Evolutionary conservation across 352 stramenopile species (phyloP), one percentile per base, ranked within the genome.

Genomic region (Phytophthora vignae): DNA sequence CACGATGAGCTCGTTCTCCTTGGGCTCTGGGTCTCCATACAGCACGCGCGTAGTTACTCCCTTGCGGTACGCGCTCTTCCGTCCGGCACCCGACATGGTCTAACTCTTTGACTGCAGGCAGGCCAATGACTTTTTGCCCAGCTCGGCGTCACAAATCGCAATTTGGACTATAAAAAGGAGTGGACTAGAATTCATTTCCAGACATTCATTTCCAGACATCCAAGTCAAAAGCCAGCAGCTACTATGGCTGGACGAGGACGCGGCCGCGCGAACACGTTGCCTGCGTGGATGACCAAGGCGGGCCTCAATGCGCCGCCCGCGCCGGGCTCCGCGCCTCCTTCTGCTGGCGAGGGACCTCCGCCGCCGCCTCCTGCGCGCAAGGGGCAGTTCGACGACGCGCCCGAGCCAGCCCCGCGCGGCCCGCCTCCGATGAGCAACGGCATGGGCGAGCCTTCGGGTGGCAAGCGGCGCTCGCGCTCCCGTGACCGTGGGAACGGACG

Each of bases 61-160:
- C 80, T 98, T 98, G 66, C 94, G 92, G 71, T 98, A 98, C 49
- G 83, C 84, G 60, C 88, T 97, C 78, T 95, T 96, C 53, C 94
- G 79, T 48, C 93, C 93, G 49, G 83, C 87, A n/a, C 94, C 93
- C 64, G 93, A 97, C 94, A 98, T 98, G 29, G 36, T 42, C 36
- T 17, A 8, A 31, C 4, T 31, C 27, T 15, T 12, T 42, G 10
- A 14, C 6, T 78, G 22, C 10, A 25, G 55, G 12, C 15, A 25
- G 56, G 46, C 12, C 29, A 60, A 25, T 46, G 54, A 52, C 22
- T 69, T 50, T 53, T 42, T 42, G 11, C 0, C 14, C 36, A 42
- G 11, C 33, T 55, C 9, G 6, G 40, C 14, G 14, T 19, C 25
- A 10, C 27, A 25, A 55, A 44, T 62, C 40, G 25, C 8, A 60